Percentiles rank a stretch among this genome's conserved stretches.
Conservation (phyloP, 495 filamentous ascomycete species). For the Aspergillus saccharolyticus region DNA sequence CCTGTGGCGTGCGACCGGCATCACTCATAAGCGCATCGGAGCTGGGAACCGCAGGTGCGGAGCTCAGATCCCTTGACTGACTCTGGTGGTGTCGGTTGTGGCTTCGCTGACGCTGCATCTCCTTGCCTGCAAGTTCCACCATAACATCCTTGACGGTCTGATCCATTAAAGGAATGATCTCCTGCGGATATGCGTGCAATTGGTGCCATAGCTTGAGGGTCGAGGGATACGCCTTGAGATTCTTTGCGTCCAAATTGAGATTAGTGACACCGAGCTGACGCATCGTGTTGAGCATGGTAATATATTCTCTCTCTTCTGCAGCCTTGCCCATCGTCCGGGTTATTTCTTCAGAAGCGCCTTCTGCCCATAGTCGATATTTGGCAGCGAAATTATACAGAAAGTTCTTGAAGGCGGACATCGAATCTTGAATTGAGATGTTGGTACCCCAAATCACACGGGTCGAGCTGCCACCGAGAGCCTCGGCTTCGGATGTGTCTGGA, state of each 20-base stretch:
- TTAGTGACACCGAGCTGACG: constrained; percentile 72
- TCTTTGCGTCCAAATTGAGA: constrained; percentile 81
- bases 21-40: constrained; percentile 62
- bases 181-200: constrained; percentile 82
- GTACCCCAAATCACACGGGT: constrained; percentile 94
- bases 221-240: constrained; percentile 88
- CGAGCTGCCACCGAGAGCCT: constrained; percentile 74
- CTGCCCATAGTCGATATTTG: constrained; percentile 88
- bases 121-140: constrained; percentile 78
- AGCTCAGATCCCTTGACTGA: constrained; percentile 53
- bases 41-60: constrained; percentile 67
- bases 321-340: constrained; percentile 55
- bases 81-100: constrained; percentile 48
- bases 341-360: constrained; percentile 74
- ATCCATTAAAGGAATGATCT: constrained; percentile 97
- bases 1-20: constrained; percentile 27
- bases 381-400: constrained; percentile 84
- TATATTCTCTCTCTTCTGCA: constrained; percentile 68
- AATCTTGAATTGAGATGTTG: constrained; percentile 88
- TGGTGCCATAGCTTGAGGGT: constrained; percentile 95
- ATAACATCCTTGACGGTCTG: constrained; percentile 87
- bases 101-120: constrained; percentile 65
- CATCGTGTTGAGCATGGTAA: constrained; percentile 86
- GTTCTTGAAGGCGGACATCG: constrained; percentile 78
- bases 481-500: constrained; percentile 85